Evolutionary conservation across 352 stramenopile species (phyloP).

Genomic region (Pilasporangium apinafurcum): DNA sequence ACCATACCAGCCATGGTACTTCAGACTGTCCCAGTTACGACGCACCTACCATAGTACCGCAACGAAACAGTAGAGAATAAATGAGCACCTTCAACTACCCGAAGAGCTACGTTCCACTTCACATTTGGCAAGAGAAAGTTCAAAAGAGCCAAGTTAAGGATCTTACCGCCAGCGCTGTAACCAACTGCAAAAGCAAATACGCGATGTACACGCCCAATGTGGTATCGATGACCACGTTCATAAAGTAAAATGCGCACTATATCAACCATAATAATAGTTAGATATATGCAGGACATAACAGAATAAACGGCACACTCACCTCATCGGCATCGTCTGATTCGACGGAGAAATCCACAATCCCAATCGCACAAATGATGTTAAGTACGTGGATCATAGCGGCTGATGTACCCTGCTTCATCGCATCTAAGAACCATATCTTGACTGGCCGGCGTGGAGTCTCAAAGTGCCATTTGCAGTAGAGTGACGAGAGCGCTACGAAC

Average conservation of each 20-base stretch:
- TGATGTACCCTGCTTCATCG: constrained; percentile 78
- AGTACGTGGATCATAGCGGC: constrained; percentile 74
- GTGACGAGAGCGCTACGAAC: constrained; percentile 68
- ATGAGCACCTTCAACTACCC: background rate
- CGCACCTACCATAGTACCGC: constrained; percentile 22
- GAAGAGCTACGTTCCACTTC: background rate
- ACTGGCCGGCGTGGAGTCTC: constrained; percentile 50
- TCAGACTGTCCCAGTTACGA: constrained; percentile 50
- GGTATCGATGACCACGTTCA: constrained; percentile 83
- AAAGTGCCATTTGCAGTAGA: constrained; percentile 75
- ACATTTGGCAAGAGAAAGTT: background rate
- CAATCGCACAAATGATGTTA: constrained; percentile 74
- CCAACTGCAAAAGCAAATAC: constrained; percentile 62
- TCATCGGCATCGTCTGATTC: constrained; percentile 50
- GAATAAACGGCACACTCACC: constrained; percentile 15
- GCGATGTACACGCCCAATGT: constrained; percentile 78
- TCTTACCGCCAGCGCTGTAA: constrained; percentile 49
- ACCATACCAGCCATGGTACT: constrained; percentile 60
- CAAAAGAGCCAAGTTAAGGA: background rate
- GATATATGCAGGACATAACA: background rate
- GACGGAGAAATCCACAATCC: constrained; percentile 51
- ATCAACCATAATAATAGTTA: background rate
- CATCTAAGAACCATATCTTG: constrained; percentile 81
- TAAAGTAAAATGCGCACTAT: constrained; percentile 83
- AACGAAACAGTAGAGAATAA: background rate